Evolutionary conservation across 2,329 filamentous ascomycete species (phyloP).

Genomic region (Xylaria arbuscula): DNA sequence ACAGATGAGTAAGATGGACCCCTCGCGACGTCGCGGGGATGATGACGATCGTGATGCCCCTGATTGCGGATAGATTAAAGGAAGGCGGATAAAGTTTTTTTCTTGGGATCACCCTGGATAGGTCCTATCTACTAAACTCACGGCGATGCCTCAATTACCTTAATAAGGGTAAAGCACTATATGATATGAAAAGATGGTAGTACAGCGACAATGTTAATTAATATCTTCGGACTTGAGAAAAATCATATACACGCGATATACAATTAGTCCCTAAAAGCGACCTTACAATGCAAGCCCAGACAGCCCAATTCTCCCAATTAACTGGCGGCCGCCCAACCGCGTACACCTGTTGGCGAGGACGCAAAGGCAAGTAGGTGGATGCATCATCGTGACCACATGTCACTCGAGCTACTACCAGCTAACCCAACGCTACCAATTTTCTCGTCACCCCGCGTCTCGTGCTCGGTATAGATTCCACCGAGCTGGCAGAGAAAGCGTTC

Average conservation of each 20-base stretch:
- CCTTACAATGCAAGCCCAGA: neutral
- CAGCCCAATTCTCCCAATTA: neutral
- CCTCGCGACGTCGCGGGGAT: neutral
- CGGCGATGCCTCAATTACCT: neutral
- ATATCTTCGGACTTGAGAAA: neutral
- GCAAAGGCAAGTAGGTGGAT: constrained; percentile 10
- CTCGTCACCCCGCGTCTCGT: constrained; percentile 19
- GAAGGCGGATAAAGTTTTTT: neutral
- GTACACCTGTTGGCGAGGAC: neutral
- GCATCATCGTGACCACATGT: constrained; percentile 24
- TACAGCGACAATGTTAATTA: neutral
- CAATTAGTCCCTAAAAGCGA: neutral
- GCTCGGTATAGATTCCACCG: constrained; percentile 32
- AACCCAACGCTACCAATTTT: neutral
- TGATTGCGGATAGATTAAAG: neutral
- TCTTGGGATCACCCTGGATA: too few relatives aligned
- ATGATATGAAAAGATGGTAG: neutral
- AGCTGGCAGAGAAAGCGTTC: constrained; percentile 6
- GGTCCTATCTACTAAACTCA: neutral
- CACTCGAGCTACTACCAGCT: neutral
- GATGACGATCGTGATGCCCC: neutral
- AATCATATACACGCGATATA: neutral
- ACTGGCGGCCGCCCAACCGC: constrained; percentile 1
- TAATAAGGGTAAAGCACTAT: neutral
- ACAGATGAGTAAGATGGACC: neutral